Evolutionary conservation across 2,329 filamentous ascomycete species (phyloP).

Genomic region (Diaporthe amygdali): DNA sequence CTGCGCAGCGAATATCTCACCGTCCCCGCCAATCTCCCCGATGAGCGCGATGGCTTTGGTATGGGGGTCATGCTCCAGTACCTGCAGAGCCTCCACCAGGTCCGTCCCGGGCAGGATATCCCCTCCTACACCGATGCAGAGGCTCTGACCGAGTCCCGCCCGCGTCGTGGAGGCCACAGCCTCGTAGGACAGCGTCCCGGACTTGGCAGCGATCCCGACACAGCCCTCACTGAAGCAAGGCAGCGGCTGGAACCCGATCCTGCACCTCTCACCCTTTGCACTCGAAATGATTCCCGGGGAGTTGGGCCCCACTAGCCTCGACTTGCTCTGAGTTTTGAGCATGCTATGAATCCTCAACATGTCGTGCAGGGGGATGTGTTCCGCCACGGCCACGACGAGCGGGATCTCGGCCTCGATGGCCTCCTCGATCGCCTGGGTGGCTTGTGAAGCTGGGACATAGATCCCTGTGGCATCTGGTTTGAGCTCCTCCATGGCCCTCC

Average conservation of each 20-base stretch:
- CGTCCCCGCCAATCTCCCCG: constrained; percentile 74
- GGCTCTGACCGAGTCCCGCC: constrained; percentile 76
- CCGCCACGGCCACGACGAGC: constrained; percentile 78
- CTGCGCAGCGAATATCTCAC: constrained; percentile 74
- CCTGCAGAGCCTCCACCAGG: constrained; percentile 71
- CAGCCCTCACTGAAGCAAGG: constrained; percentile 74
- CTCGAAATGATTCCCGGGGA: constrained; percentile 81
- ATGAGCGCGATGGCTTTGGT: constrained; percentile 76
- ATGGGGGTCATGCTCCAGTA: constrained; percentile 69
- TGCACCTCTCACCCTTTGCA: constrained; percentile 66
- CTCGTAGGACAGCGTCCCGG: constrained; percentile 81
- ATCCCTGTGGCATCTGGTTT: constrained; percentile 81
- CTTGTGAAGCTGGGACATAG: constrained; percentile 79
- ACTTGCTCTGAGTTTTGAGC: constrained; percentile 72
- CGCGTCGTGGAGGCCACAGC: constrained; percentile 76
- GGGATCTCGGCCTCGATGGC: constrained; percentile 81
- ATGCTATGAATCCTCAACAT: constrained; percentile 74
- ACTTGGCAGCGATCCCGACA: constrained; percentile 80
- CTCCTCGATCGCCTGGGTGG: constrained; percentile 76
- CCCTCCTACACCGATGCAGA: constrained; percentile 80
- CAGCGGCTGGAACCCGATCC: constrained; percentile 79
- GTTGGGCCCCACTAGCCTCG: constrained; percentile 79
- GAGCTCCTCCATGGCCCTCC: constrained; percentile 69
- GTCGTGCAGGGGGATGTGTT: constrained; percentile 80
- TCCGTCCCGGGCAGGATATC: constrained; percentile 78